phyloP scores from a whole-genome alignment of 2,329 filamentous ascomycete genomes.

The Gliomastix tumulicola region DNA sequence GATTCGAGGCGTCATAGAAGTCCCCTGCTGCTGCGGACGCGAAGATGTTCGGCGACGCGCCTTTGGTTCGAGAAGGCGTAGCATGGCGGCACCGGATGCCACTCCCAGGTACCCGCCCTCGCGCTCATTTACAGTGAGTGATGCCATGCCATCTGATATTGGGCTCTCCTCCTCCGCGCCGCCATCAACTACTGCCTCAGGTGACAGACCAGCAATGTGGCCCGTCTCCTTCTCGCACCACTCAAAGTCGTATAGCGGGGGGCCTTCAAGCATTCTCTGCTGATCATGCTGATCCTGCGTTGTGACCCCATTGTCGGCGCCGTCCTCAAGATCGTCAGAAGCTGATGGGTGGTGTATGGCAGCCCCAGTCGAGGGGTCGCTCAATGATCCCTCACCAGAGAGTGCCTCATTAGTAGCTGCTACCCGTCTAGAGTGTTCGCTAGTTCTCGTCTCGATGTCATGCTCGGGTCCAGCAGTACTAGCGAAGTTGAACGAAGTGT shows the following conservation, averaged over 20 bases:
- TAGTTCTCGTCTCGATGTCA: too few relatives aligned
- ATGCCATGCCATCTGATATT: slow-evolving; percentile 29
- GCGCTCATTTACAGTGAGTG: slow-evolving; percentile 22
- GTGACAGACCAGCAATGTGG: slow-evolving; percentile 15
- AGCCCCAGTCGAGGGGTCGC: background rate
- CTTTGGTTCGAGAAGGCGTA: slow-evolving; percentile 26
- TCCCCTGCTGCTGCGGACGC: slow-evolving; percentile 4
- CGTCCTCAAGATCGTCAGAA: background rate
- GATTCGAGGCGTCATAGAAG: slow-evolving; percentile 7
- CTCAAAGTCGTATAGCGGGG: slow-evolving; percentile 26
- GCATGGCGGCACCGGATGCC: slow-evolving; percentile 34
- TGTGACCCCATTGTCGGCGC: background rate
- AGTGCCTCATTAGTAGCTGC: too few relatives aligned
- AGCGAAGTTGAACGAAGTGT: too few relatives aligned
- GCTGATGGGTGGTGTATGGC: background rate
- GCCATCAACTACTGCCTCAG: slow-evolving; percentile 2
- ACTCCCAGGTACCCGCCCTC: slow-evolving; percentile 37
- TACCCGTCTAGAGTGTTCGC: too few relatives aligned
- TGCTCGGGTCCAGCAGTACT: too few relatives aligned
- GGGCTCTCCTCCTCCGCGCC: slow-evolving; percentile 15
- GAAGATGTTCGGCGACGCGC: slow-evolving; percentile 13
- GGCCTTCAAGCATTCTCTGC: slow-evolving; percentile 19
- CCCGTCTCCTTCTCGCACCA: slow-evolving; percentile 24
- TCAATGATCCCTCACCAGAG: too few relatives aligned
- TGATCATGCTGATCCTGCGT: slow-evolving; percentile 6